A percentile compares a stretch with the other conserved stretches of the same genome.
These are phyloP conservation scores for Debaryomyces singareniensis DNA, from an alignment of 1,139 yeast genomes.

Conservation along the genomic window DNA sequence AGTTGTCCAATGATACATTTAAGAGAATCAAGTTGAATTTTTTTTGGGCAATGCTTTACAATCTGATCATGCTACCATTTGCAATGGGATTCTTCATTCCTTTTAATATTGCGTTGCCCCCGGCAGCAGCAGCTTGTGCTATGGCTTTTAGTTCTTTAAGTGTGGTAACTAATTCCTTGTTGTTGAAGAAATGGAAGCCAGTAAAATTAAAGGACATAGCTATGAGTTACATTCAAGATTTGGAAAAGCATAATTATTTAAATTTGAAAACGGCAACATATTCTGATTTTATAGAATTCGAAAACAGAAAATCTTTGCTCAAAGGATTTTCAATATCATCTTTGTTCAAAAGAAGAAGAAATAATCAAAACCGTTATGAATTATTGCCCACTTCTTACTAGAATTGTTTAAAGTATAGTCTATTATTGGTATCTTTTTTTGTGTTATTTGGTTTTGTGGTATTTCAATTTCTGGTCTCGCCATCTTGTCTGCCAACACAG, in stretches of 20 bases:
- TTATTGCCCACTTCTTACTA: too few species aligned
- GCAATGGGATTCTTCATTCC: constrained; percentile 92
- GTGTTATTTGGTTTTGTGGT: too few species aligned
- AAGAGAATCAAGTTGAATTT: constrained; percentile 73
- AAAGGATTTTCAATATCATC: too few species aligned
- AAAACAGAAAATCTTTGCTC: too few species aligned
- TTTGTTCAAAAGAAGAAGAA: too few species aligned
- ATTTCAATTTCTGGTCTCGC: too few species aligned
- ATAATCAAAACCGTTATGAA: too few species aligned
- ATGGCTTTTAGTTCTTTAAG: constrained; percentile 93
- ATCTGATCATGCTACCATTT: constrained; percentile 82
- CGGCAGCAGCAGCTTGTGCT: constrained; percentile 88
- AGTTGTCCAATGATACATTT: constrained; percentile 67
- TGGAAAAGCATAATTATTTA: background rate
- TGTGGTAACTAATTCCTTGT: constrained; percentile 75
- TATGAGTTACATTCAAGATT: background rate
- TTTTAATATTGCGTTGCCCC: constrained; percentile 69
- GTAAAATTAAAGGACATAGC: constrained; percentile 15
- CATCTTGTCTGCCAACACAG: too few species aligned
- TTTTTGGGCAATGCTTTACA: constrained; percentile 81
- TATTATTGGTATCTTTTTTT: too few species aligned
- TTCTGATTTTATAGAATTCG: background rate
- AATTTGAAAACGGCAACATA: background rate
- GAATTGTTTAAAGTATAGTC: too few species aligned
- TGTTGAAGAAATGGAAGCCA: constrained; percentile 58